These are phyloP conservation scores for Neofusicoccum ribis DNA, from an alignment of 2,329 filamentous ascomycete genomes.

Conservation along the genomic window DNA sequence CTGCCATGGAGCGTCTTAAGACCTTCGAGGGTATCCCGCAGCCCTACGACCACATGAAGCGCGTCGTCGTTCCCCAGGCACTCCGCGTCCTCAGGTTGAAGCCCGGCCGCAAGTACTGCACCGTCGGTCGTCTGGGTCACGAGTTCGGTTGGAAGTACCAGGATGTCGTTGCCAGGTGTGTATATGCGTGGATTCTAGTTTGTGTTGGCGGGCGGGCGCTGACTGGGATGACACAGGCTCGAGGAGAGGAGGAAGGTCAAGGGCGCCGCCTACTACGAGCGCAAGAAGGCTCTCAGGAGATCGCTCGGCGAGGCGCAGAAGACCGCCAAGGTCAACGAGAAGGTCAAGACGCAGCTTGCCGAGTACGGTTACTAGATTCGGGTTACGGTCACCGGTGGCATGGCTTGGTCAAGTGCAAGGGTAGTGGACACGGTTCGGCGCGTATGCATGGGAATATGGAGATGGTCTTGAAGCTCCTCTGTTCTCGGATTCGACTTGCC, in stretches of 20 bases:
- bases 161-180: slow-evolving; percentile 96
- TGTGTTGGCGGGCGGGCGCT: slow-evolving; percentile 21
- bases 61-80: slow-evolving; percentile 98
- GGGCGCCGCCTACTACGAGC: slow-evolving; percentile 98
- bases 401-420: slow-evolving; percentile 15
- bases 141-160: slow-evolving; percentile 99
- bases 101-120: slow-evolving; percentile 99
- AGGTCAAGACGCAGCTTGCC: slow-evolving; percentile 86
- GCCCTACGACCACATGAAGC: slow-evolving; percentile 99
- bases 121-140: slow-evolving; percentile 93
- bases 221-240: slow-evolving; percentile 61
- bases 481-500: slow-evolving; percentile 20
- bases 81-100: slow-evolving; percentile 94
- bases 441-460: slow-evolving; percentile 20
- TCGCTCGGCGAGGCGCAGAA: slow-evolving; percentile 92
- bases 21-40: slow-evolving; percentile 99
- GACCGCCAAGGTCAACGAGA: slow-evolving; percentile 81
- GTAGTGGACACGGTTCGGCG: slow-evolving; percentile 21
- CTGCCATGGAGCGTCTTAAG: slow-evolving; percentile 97
- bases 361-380: slow-evolving; percentile 80
- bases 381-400: slow-evolving; percentile 18
- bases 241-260: slow-evolving; percentile 99
- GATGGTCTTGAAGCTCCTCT: slow-evolving; percentile 18
- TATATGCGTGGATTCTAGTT: slow-evolving; percentile 32
- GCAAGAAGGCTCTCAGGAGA: slow-evolving; percentile 95